Evolutionary conservation across 768 basidiomycete genomes (phyloP).

Genomic region (Agrocybe pediades): DNA sequence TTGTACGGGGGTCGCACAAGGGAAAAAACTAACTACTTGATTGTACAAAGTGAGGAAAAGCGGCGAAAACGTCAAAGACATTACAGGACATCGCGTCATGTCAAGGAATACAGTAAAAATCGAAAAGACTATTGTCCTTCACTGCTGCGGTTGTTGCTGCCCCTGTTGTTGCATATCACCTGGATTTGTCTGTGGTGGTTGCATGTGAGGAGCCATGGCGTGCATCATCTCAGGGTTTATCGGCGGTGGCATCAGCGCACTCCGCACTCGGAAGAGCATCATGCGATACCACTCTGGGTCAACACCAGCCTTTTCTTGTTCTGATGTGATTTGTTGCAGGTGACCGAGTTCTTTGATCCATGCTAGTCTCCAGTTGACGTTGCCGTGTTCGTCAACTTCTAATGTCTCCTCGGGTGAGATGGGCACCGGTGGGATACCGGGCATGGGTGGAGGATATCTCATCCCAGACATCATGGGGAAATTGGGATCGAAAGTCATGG

Average conservation of each 20-base stretch:
- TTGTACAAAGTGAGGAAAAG: slow-evolving; percentile 8
- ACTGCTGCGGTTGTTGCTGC: slow-evolving; percentile 30
- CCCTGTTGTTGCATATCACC: slow-evolving; percentile 44
- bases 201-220: slow-evolving; percentile 44
- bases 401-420: slow-evolving; percentile 66
- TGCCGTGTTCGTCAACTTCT: slow-evolving; percentile 76
- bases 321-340: slow-evolving; percentile 73
- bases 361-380: slow-evolving; percentile 76
- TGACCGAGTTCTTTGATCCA: slow-evolving; percentile 82
- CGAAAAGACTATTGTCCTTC: slow-evolving; percentile 3
- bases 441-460: slow-evolving; percentile 59
- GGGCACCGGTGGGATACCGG: slow-evolving; percentile 59
- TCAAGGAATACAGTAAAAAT: slow-evolving; percentile 14
- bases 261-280: slow-evolving; percentile 81
- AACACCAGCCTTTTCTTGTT: slow-evolving; percentile 81
- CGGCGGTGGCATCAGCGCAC: slow-evolving; percentile 63
- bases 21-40: neutral
- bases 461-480: slow-evolving; percentile 70
- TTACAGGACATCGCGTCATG: slow-evolving; percentile 7
- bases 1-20: neutral
- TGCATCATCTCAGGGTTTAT: slow-evolving; percentile 56
- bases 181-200: slow-evolving; percentile 37
- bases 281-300: slow-evolving; percentile 86
- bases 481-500: slow-evolving; percentile 69
- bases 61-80: slow-evolving; percentile 6